Conservation (phyloP, 768 basidiomycete species). For the Lenzites betulinus region DNA sequence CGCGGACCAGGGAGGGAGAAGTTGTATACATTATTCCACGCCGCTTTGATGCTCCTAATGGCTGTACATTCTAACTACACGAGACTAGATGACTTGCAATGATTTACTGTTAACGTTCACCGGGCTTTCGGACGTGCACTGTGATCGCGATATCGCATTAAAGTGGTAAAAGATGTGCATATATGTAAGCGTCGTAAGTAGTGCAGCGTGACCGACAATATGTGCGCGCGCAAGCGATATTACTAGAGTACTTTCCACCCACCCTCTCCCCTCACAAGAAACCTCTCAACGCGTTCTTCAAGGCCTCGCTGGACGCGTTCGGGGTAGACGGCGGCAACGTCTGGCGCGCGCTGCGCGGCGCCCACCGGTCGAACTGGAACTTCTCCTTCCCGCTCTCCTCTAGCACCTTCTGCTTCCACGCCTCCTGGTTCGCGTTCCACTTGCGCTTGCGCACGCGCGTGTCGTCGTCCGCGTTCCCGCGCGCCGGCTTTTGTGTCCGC, state of each 20-base stretch:
- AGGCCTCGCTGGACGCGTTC: not conserved
- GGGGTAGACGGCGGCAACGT: not conserved
- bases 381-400: constrained; percentile 4
- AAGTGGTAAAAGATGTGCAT: too few relatives aligned
- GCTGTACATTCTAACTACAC: too few relatives aligned
- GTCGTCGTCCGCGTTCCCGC: not conserved
- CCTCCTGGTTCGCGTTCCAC: constrained; percentile 6
- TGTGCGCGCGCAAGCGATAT: not conserved
- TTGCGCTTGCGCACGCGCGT: not conserved
- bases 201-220: not conserved
- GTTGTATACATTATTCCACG: too few relatives aligned
- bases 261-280: not conserved
- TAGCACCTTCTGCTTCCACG: constrained; percentile 9
- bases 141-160: too few relatives aligned
- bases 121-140: too few relatives aligned
- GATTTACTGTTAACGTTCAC: too few relatives aligned
- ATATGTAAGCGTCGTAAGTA: not conserved
- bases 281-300: not conserved
- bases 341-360: not conserved
- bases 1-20: too few relatives aligned
- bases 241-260: not conserved
- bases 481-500: not conserved
- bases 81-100: too few relatives aligned
- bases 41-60: too few relatives aligned
- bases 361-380: not conserved